Conservation (phyloP, 2,329 filamentous ascomycete genomes). For the Aspergillus fumigatiaffinis region DNA sequence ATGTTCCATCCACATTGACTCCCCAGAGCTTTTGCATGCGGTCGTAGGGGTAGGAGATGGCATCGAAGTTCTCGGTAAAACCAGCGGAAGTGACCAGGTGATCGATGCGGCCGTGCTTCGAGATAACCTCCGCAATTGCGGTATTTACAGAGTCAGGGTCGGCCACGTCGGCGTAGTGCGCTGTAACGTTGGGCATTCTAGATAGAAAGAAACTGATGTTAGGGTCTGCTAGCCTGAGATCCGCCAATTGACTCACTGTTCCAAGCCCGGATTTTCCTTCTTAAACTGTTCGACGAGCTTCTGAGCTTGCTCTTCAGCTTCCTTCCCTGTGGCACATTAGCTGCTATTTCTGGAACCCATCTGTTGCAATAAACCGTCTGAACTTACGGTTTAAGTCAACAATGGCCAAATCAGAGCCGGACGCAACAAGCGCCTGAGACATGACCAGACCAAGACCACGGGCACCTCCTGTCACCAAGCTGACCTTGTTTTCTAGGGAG, state of each 20-base stretch:
- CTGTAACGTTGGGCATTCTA: slow-evolving; percentile 76
- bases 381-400: slow-evolving; percentile 85
- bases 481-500: slow-evolving; percentile 78
- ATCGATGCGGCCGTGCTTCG: slow-evolving; percentile 76
- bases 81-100: slow-evolving; percentile 93
- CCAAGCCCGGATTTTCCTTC: slow-evolving; percentile 71
- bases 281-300: slow-evolving; percentile 72
- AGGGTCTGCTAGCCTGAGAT: neutral
- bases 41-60: slow-evolving; percentile 84
- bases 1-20: slow-evolving; percentile 91
- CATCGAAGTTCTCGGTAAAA: slow-evolving; percentile 94
- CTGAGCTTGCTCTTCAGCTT: slow-evolving; percentile 72
- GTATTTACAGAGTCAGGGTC: slow-evolving; percentile 72
- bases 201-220: neutral
- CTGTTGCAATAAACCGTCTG: neutral
- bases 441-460: slow-evolving; percentile 87
- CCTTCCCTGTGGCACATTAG: slow-evolving; percentile 60
- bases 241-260: slow-evolving; percentile 48
- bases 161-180: slow-evolving; percentile 85
- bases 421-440: slow-evolving; percentile 84
- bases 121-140: slow-evolving; percentile 66
- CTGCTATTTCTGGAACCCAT: neutral
- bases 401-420: slow-evolving; percentile 83
- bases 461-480: slow-evolving; percentile 84
- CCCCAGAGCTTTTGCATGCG: slow-evolving; percentile 90